Evolutionary conservation across 1,284 basidiomycete species (phyloP).

Genomic region (Cystobasidium slooffiae): DNA sequence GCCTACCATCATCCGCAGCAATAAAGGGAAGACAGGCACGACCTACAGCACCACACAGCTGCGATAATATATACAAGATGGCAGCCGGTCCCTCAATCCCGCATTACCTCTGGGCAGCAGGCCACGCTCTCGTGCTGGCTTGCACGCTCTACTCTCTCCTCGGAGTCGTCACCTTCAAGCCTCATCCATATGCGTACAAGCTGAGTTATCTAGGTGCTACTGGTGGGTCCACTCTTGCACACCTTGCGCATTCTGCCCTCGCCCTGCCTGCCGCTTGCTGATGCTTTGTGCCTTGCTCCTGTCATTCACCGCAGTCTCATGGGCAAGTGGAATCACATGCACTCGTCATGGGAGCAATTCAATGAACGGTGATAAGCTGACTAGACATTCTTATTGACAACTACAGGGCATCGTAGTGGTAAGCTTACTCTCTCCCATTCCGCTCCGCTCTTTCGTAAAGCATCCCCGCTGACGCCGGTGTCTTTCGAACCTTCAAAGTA

Average conservation of each 20-base stretch:
- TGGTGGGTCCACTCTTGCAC: background rate
- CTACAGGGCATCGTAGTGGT: constrained; percentile 53
- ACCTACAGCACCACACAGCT: background rate
- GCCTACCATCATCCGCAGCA: background rate
- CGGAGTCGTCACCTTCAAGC: constrained; percentile 51
- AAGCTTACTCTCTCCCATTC: constrained; percentile 3
- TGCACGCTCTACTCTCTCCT: constrained; percentile 50
- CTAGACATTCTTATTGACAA: background rate
- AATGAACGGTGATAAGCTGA: background rate
- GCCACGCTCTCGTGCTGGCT: constrained; percentile 49
- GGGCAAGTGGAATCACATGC: constrained; percentile 13
- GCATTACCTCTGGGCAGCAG: constrained; percentile 47
- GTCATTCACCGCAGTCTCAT: constrained; percentile 15
- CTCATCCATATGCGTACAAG: constrained; percentile 44
- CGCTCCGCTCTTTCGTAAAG: background rate
- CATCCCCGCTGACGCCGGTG: constrained; percentile 1
- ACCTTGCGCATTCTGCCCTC: background rate
- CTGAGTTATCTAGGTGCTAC: constrained; percentile 30
- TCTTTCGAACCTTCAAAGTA: constrained; percentile 46
- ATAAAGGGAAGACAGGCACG: background rate
- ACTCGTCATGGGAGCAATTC: background rate
- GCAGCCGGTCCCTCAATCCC: constrained; percentile 35
- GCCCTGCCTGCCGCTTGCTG: background rate
- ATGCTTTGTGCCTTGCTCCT: background rate
- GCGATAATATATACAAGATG: background rate